Percentiles rank a stretch among this genome's conserved stretches.
Conservation (phyloP, 2,329 filamentous ascomycete species). For the Venturia aucupariae region DNA sequence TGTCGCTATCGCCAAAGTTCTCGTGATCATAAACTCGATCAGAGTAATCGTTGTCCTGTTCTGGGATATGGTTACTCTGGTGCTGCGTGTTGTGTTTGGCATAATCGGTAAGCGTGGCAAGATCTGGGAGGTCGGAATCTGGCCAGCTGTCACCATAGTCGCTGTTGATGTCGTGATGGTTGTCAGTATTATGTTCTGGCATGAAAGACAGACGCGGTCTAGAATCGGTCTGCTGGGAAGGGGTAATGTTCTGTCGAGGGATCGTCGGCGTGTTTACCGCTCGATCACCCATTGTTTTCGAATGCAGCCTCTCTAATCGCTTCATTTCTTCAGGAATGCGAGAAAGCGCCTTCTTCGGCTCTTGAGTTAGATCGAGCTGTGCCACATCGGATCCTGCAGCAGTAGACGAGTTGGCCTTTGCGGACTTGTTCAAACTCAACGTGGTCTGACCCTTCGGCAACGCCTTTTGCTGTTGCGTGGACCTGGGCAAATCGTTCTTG, state of each 20-base stretch:
- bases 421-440: background rate
- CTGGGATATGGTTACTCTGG: background rate
- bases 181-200: background rate
- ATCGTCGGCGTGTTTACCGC: background rate
- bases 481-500: background rate
- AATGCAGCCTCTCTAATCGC: conserved; percentile 1
- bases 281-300: background rate
- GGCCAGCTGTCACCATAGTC: conserved; percentile 4
- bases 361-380: background rate
- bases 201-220: background rate
- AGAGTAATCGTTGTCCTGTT: background rate
- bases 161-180: background rate
- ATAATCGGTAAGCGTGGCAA: background rate
- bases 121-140: conserved; percentile 4
- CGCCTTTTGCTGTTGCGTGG: background rate
- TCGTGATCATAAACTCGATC: conserved; percentile 6
- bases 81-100: background rate
- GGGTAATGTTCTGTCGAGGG: background rate
- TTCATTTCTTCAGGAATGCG: background rate
- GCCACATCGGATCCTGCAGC: background rate
- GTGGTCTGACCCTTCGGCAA: conserved; percentile 9
- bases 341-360: background rate
- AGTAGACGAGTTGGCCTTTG: background rate
- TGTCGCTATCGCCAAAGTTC: conserved; percentile 22
- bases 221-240: background rate